phyloP scores from a whole-genome alignment of 1,139 yeast species.

The Blastobotrys illinoisensis region DNA sequence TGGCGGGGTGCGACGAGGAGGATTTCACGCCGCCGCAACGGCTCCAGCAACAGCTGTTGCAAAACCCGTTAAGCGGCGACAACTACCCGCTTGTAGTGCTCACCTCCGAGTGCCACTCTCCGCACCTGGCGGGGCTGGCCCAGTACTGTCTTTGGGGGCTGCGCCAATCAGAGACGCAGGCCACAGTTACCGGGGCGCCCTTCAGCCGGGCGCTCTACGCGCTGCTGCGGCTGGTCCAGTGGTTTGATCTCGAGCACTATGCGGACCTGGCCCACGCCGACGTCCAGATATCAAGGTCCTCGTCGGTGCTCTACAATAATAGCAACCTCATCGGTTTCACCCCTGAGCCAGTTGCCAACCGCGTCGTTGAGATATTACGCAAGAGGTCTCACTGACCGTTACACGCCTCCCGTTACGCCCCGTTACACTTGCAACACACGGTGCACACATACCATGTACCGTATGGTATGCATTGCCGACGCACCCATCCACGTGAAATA shows the following conservation, averaged over 20 bases:
- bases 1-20: conserved; percentile 3
- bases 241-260: conserved; percentile 14
- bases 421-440: too few species aligned
- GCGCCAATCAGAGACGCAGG: conserved; percentile 4
- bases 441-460: too few species aligned
- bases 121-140: conserved; percentile 9
- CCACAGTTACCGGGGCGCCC: conserved; percentile 1
- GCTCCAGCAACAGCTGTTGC: conserved; percentile 2
- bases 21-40: not conserved
- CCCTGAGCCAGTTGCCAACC: conserved; percentile 1
- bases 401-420: not conserved
- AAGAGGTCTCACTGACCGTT: not conserved
- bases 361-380: conserved; percentile 2
- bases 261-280: conserved; percentile 12
- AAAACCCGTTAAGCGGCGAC: conserved; percentile 6
- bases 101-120: conserved; percentile 12
- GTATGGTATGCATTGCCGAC: not conserved
- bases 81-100: conserved; percentile 12
- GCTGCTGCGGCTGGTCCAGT: conserved; percentile 8
- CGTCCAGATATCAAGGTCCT: conserved; percentile 14
- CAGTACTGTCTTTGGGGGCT: conserved; percentile 14
- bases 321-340: conserved; percentile 9
- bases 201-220: conserved; percentile 14
- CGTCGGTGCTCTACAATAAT: conserved; percentile 11
- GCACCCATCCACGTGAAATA: not conserved